Conservation (phyloP, 192 early-diverging fungal genomes). For the Chytriomyces sp. region DNA sequence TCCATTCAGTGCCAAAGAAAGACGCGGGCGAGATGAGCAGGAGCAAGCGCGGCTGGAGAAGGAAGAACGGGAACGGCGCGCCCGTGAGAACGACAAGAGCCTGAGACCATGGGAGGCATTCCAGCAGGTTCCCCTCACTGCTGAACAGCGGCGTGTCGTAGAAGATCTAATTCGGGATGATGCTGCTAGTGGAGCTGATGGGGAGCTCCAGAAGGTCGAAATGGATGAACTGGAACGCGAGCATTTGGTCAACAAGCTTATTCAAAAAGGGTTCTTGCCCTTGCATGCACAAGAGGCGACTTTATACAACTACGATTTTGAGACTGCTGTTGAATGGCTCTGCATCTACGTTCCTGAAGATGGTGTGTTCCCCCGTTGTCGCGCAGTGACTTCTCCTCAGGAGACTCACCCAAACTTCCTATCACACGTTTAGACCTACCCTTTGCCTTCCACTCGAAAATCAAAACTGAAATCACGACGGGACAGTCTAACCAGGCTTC, state of each 20-base stretch:
- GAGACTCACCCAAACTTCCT: too few species aligned
- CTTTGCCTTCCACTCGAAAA: slow-evolving; percentile 3
- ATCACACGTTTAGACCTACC: slow-evolving; percentile 12
- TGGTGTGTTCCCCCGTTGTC: slow-evolving; percentile 45
- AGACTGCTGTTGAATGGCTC: slow-evolving; percentile 78
- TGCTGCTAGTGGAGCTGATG: background rate
- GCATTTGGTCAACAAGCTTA: slow-evolving; percentile 34
- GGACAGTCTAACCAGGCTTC: slow-evolving; percentile 14
- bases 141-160: slow-evolving; percentile 55
- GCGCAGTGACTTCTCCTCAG: too few species aligned
- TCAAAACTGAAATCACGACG: background rate
- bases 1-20: slow-evolving; percentile 66
- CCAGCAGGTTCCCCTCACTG: slow-evolving; percentile 71
- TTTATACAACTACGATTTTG: slow-evolving; percentile 50
- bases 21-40: slow-evolving; percentile 40
- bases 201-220: background rate
- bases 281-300: slow-evolving; percentile 78
- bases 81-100: slow-evolving; percentile 46
- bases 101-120: slow-evolving; percentile 58
- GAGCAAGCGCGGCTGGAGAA: slow-evolving; percentile 37
- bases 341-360: slow-evolving; percentile 90
- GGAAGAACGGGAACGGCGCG: slow-evolving; percentile 34
- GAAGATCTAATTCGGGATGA: slow-evolving; percentile 66
- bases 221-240: slow-evolving; percentile 19
- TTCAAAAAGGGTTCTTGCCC: slow-evolving; percentile 69